Evolutionary conservation across 331 rosid species (phyloP), one percentile per base, ranked within the genome.

Genomic region (Quercus tomentella): DNA sequence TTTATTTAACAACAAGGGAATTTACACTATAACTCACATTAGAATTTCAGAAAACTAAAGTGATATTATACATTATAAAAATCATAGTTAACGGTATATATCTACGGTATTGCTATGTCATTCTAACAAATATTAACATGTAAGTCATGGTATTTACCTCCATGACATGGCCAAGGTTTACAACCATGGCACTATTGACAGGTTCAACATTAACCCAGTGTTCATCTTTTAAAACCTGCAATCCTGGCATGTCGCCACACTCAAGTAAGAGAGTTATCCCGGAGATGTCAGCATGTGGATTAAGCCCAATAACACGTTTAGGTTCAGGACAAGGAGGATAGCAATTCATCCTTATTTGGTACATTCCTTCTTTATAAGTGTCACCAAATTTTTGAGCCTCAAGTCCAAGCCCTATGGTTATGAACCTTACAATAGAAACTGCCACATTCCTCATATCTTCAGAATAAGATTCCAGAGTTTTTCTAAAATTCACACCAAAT

Each of bases 241-340:
- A 37, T 67, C 87, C 87, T 10, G 87, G 43, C 76, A 60, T 77
- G 57, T 84, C 80, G 22, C 83, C 83, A 33, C 74, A 80, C 7
- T 87, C 87, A 80, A 72, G 84, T 74, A 87, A 80, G 62, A 84
- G 83, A 75, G 91, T 77, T 76, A 87, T 87, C 1, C 80, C 91
- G 8, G 85, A 82, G 63, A 61, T 84, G 76, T 84, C 88, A 17
- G 82, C 87, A 72, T 87, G 91, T 10, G 91, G 84, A 75, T 58
- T 26, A 57, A 84, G 37, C 3, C 91, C 91, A 10, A 87, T 72
- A 84, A 87, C 88, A 54, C 78, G 76, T 67, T 82, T 84, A 43
- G 88, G 88, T 72, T 87, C 85, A 1, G 91, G 87, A 67, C 91
- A 84, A 1, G 88, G 80, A 5, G 91, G 91, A 72, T 77, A 87